Percentiles rank a stretch among this genome's conserved stretches.
Evolutionary conservation across 2,329 filamentous ascomycete genomes (phyloP).

Genomic region (Raffaelea arxii): DNA sequence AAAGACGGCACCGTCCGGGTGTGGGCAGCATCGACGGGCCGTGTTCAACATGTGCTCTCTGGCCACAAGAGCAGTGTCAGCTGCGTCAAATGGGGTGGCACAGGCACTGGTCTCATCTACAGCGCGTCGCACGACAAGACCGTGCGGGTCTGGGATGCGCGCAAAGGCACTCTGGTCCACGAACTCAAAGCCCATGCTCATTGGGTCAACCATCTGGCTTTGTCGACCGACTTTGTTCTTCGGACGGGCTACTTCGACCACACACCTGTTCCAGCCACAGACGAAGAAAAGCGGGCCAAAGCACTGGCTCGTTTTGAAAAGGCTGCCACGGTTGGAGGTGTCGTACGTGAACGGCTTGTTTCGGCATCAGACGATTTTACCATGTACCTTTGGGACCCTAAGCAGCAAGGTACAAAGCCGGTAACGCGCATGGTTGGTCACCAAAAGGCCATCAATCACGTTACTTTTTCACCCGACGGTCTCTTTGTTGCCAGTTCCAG

Average conservation of each 20-base stretch:
- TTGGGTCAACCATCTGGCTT: conserved; percentile 89
- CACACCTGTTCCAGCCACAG: conserved; percentile 54
- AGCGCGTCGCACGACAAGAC: conserved; percentile 85
- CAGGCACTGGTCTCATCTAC: conserved; percentile 71
- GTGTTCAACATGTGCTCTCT: conserved; percentile 71
- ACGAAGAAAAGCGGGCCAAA: conserved; percentile 62
- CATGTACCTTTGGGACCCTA: conserved; percentile 90
- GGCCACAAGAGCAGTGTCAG: conserved; percentile 85
- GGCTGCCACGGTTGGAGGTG: conserved; percentile 66
- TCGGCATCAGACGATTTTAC: conserved; percentile 87
- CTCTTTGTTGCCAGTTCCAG: conserved; percentile 76
- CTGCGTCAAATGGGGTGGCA: conserved; percentile 93
- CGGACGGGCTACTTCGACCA: conserved; percentile 84
- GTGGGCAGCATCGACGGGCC: conserved; percentile 72
- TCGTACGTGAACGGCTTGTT: conserved; percentile 73
- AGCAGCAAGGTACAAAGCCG: conserved; percentile 64
- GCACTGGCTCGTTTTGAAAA: conserved; percentile 79
- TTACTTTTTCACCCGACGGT: conserved; percentile 87
- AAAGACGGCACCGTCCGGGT: conserved; percentile 84
- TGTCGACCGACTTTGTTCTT: conserved; percentile 86
- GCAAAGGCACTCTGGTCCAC: conserved; percentile 68
- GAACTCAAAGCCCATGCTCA: conserved; percentile 69
- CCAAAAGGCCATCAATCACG: conserved; percentile 94
- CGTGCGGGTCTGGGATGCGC: conserved; percentile 80
- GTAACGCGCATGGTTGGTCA: conserved; percentile 85